A percentile compares a stretch with the other conserved stretches of the same genome.
Conservation (phyloP, 2,329 filamentous ascomycete genomes). For the Alternaria arborescens region DNA sequence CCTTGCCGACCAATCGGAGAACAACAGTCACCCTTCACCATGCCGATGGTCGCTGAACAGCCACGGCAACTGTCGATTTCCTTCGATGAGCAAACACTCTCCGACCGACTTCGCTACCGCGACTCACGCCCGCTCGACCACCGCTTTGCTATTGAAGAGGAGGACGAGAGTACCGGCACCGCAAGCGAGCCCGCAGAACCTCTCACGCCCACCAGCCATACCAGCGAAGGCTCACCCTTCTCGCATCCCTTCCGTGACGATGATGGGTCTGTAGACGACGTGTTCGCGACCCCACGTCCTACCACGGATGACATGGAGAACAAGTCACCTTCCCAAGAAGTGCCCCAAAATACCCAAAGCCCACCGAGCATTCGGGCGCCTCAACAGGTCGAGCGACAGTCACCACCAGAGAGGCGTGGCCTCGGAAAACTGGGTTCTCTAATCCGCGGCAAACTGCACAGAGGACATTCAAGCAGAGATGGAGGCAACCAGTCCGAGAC, state of each 20-base stretch:
- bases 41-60: constrained; percentile 33
- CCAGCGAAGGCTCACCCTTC: constrained; percentile 42
- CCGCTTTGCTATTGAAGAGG: constrained; percentile 47
- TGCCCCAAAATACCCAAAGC: constrained; percentile 2
- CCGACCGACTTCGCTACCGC: constrained; percentile 33
- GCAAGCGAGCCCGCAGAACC: constrained; percentile 52
- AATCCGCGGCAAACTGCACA: constrained; percentile 39
- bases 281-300: constrained; percentile 27
- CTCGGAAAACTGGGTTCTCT: constrained; percentile 45
- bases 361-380: neutral
- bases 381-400: constrained; percentile 16
- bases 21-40: constrained; percentile 21
- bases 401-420: constrained; percentile 37
- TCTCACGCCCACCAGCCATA: constrained; percentile 50
- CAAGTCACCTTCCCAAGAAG: constrained; percentile 14
- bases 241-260: constrained; percentile 43
- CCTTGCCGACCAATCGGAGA: constrained; percentile 20
- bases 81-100: constrained; percentile 31
- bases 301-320: constrained; percentile 11
- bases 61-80: constrained; percentile 29
- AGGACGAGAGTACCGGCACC: constrained; percentile 51
- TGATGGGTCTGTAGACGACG: constrained; percentile 34
- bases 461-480: constrained; percentile 17
- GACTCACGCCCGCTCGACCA: constrained; percentile 40
- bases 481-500: constrained; percentile 8